phyloP scores from a whole-genome alignment of 306 rosid genomes.

The Prunus davidiana region DNA sequence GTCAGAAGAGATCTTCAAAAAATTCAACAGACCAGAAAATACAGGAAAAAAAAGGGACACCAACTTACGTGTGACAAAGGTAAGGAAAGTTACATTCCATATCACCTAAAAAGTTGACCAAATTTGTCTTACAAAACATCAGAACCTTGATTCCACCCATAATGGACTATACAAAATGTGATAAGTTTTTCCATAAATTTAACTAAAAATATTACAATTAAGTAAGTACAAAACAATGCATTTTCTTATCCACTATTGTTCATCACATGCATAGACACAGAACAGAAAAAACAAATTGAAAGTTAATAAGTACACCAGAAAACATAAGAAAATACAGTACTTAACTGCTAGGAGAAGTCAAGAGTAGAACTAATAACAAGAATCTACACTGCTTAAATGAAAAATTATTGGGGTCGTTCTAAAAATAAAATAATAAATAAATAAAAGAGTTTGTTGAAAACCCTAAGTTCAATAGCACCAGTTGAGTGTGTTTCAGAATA shows the following conservation, averaged over 20 bases:
- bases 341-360: background rate
- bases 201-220: background rate
- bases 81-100: background rate
- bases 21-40: background rate
- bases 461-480: background rate
- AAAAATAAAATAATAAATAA: too few relatives aligned
- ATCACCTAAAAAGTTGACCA: background rate
- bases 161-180: background rate
- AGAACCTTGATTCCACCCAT: background rate
- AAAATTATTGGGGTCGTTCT: background rate
- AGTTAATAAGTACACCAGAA: background rate
- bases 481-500: too few relatives aligned
- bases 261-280: background rate
- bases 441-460: background rate
- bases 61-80: background rate
- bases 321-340: background rate
- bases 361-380: background rate
- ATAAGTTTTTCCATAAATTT: background rate
- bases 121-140: background rate
- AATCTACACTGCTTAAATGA: background rate
- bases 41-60: too few relatives aligned
- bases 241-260: background rate
- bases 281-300: background rate
- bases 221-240: background rate
- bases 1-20: background rate